These are phyloP conservation scores for Epichloe glyceriae DNA, from an alignment of 2,329 filamentous ascomycete species.

Conservation along the genomic window DNA sequence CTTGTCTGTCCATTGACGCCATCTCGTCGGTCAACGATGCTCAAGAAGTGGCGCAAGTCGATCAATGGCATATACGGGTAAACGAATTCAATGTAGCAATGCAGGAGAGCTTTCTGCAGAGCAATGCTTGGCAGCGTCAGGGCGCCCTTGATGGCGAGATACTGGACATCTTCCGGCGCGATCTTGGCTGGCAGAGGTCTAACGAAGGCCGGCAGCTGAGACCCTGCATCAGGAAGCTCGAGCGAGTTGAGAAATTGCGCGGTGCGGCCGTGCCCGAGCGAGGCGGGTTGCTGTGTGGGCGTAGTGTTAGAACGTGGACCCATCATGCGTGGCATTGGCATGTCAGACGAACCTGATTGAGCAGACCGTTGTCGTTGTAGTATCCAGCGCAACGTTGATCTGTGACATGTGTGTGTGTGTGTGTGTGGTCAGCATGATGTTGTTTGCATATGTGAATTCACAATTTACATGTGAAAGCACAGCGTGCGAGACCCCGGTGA, in stretches of 20 bases:
- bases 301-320: background rate
- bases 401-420: conserved; percentile 6
- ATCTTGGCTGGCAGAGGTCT: conserved; percentile 68
- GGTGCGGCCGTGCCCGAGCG: conserved; percentile 25
- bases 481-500: background rate
- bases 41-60: conserved; percentile 49
- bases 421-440: conserved; percentile 1
- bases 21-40: conserved; percentile 50
- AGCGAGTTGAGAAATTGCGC: conserved; percentile 33
- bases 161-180: conserved; percentile 68
- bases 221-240: conserved; percentile 30
- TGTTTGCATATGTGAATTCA: background rate
- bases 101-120: conserved; percentile 69
- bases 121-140: conserved; percentile 57
- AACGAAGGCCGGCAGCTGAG: conserved; percentile 54
- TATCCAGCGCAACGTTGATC: conserved; percentile 25
- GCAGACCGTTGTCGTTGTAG: conserved; percentile 19
- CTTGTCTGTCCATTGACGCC: conserved; percentile 62
- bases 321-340: conserved; percentile 8
- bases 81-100: conserved; percentile 76
- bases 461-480: background rate
- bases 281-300: conserved; percentile 5
- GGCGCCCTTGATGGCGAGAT: conserved; percentile 73
- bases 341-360: conserved; percentile 10
- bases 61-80: conserved; percentile 89